Evolutionary conservation across 2,329 filamentous ascomycete genomes (phyloP).

Genomic region (Paramyrothecium roridum): DNA sequence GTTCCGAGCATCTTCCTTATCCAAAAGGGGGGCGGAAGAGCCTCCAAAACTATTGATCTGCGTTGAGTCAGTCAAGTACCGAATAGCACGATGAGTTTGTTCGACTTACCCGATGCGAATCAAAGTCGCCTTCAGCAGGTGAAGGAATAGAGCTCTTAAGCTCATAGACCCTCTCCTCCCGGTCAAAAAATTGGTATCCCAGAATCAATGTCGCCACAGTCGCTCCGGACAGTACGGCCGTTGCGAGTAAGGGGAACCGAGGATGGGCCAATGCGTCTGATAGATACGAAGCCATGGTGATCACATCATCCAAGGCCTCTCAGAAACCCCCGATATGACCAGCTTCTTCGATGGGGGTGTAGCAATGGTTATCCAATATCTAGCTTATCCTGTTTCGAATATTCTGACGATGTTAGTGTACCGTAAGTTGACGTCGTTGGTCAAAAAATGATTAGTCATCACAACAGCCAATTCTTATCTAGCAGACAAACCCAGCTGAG

Average conservation of each 20-base stretch:
- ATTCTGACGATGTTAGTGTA: too few relatives aligned
- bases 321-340: neutral
- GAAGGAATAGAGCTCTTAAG: constrained; percentile 60
- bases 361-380: too few relatives aligned
- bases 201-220: constrained; percentile 59
- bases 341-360: too few relatives aligned
- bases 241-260: constrained; percentile 63
- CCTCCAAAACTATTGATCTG: constrained; percentile 62
- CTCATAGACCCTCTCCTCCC: constrained; percentile 49
- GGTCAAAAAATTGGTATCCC: constrained; percentile 58
- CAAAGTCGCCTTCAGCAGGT: constrained; percentile 11
- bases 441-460: too few relatives aligned
- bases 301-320: constrained; percentile 8
- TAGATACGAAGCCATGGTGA: constrained; percentile 40
- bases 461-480: neutral
- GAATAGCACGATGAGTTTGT: neutral
- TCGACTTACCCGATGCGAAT: constrained; percentile 16
- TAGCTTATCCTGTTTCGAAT: too few relatives aligned
- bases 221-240: constrained; percentile 63
- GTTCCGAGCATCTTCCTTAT: constrained; percentile 61
- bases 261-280: constrained; percentile 41
- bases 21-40: constrained; percentile 40
- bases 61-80: constrained; percentile 14
- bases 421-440: too few relatives aligned
- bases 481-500: neutral